Percentiles rank a stretch among this genome's conserved stretches.
phyloP scores from a whole-genome alignment of 2,329 filamentous ascomycete genomes.

The Leptosphaerulina australis region DNA sequence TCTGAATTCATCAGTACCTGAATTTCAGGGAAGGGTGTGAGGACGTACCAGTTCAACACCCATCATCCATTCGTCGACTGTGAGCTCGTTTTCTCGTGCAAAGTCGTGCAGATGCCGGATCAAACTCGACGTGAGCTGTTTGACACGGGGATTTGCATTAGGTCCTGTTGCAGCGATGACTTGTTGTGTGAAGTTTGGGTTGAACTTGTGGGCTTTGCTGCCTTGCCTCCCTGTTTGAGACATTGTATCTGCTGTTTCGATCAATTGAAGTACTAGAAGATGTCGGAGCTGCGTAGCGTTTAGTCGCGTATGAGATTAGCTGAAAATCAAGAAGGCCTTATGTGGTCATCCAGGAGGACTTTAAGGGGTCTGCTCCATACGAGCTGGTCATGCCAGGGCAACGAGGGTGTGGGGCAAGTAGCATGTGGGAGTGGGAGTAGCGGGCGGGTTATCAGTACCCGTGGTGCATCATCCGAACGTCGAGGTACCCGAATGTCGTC shows the following conservation, averaged over 20 bases:
- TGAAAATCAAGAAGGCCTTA: constrained; percentile 2
- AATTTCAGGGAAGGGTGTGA: background rate
- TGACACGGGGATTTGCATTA: constrained; percentile 68
- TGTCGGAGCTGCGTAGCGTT: constrained; percentile 8
- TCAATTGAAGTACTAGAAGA: background rate
- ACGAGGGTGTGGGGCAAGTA: constrained; percentile 1
- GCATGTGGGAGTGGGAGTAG: constrained; percentile 4
- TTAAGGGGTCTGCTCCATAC: constrained; percentile 13
- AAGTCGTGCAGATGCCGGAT: constrained; percentile 80
- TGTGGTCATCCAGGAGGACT: constrained; percentile 15
- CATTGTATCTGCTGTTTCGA: constrained; percentile 1
- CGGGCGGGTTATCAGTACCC: background rate
- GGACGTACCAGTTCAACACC: constrained; percentile 69
- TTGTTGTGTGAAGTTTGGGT: constrained; percentile 76
- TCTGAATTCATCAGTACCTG: constrained; percentile 34
- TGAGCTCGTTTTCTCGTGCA: constrained; percentile 76
- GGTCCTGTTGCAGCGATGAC: constrained; percentile 76
- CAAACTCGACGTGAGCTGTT: constrained; percentile 66
- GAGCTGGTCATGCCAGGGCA: constrained; percentile 3
- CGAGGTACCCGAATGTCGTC: background rate
- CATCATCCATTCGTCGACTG: constrained; percentile 76
- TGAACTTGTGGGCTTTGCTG: constrained; percentile 58
- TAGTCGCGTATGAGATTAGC: background rate
- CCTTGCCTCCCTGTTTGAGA: constrained; percentile 8
- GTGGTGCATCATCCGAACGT: constrained; percentile 6